Base-by-base conservation (phyloP, 2,329 filamentous ascomycete species). In the Arachnomyces sp. region DNA sequence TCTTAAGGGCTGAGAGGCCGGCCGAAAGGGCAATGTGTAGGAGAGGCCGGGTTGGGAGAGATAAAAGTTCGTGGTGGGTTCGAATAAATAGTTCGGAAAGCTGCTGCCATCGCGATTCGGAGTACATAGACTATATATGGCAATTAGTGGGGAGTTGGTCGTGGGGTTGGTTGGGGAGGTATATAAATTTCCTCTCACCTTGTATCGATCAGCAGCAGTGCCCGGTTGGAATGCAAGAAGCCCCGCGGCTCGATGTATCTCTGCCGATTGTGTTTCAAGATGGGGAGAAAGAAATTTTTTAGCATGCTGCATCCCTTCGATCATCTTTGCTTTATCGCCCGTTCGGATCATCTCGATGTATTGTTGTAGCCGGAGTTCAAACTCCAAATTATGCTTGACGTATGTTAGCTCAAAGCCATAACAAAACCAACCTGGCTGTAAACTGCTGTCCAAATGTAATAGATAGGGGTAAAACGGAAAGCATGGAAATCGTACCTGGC, bases 1-100 rank as follows among this genome's bases (percentile, higher is more conserved):
- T 96, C 64, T 98, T 98, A 50, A 98, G 80, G 1, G 92, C 89
- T 0, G 89, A 95, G 7, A 98, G 76, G 6, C 92, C 92, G 0
- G 89, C 88, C 1, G 84, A 87, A 7, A 98, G 77, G 9, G 92
- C 92, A 46, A 93, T 84, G 64, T 96, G 87, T 17, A 98, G 78
- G 13, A 95, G 77, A 0, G 92, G 89, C 14, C 82, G 78, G 2
- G 83, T 74, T 0, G 92, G 89, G 1, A 98, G 77, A 12, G 82
- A 81, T 47, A 95, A 82, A 3, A 98, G 79, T 33, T 74, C 79
- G 68, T 95, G 88, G 66, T 96, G 87, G 2, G 89, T 94, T 45
- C 76, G 72, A 48, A 88, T 78, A 66, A 96, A 98, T 36, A 90
- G 73, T 38, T 80, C 71, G 21, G 89, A 83, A 2, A 98, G 79